Percentiles rank a stretch among this genome's conserved stretches.
phyloP scores from a whole-genome alignment of 441 rosid genomes.

The Mallotus japonicus region DNA sequence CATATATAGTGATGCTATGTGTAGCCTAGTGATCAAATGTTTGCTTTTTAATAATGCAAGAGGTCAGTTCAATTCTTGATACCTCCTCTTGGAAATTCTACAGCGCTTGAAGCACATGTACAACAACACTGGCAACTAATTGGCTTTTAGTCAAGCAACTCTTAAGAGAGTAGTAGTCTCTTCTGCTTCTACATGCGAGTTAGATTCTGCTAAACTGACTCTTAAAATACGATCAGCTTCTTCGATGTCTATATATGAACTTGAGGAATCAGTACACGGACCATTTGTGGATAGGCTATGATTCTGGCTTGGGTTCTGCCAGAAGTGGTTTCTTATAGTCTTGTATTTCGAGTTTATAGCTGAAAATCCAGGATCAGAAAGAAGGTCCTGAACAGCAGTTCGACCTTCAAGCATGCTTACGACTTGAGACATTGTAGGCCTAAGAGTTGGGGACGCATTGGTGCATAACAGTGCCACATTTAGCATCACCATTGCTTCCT shows the following conservation, averaged over 20 bases:
- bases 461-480: slow-evolving; percentile 79
- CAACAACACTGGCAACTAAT: neutral
- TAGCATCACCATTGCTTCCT: slow-evolving; percentile 72
- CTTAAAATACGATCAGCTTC: slow-evolving; percentile 39
- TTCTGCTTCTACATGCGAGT: slow-evolving; percentile 26
- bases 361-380: slow-evolving; percentile 72
- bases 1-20: too few relatives aligned
- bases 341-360: slow-evolving; percentile 54
- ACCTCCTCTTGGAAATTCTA: too few relatives aligned
- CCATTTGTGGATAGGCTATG: slow-evolving; percentile 44
- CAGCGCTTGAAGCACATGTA: too few relatives aligned
- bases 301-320: slow-evolving; percentile 66
- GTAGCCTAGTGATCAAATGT: too few relatives aligned
- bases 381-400: slow-evolving; percentile 70
- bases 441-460: slow-evolving; percentile 74
- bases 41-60: too few relatives aligned
- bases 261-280: slow-evolving; percentile 37
- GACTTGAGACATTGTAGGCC: slow-evolving; percentile 86
- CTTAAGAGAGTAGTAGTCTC: slow-evolving; percentile 39
- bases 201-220: slow-evolving; percentile 23
- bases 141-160: slow-evolving; percentile 17
- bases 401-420: slow-evolving; percentile 83
- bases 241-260: slow-evolving; percentile 36
- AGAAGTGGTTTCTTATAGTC: slow-evolving; percentile 76
- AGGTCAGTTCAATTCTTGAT: too few relatives aligned